Evolutionary conservation across 1,284 basidiomycete species (phyloP).

Genomic region (Pseudozyma flocculosa): DNA sequence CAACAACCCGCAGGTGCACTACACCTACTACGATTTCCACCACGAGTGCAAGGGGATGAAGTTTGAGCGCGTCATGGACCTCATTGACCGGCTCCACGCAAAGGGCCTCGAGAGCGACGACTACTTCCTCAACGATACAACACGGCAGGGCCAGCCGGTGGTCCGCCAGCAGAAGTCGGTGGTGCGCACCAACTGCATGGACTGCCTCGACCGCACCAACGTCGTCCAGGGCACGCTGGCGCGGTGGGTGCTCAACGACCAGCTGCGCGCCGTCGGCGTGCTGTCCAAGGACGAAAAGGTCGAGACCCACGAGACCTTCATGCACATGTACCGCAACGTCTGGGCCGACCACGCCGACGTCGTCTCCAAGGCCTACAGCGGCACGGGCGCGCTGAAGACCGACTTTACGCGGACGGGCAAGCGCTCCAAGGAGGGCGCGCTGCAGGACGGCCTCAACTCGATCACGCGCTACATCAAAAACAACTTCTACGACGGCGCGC

Average conservation of each 20-base stretch:
- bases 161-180: slow-evolving; percentile 58
- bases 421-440: slow-evolving; percentile 72
- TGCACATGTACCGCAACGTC: slow-evolving; percentile 85
- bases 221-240: slow-evolving; percentile 71
- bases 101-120: slow-evolving; percentile 66
- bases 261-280: slow-evolving; percentile 66
- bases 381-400: slow-evolving; percentile 93
- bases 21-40: slow-evolving; percentile 98
- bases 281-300: slow-evolving; percentile 41
- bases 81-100: slow-evolving; percentile 74
- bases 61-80: slow-evolving; percentile 84
- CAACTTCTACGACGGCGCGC: slow-evolving; percentile 92
- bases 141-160: slow-evolving; percentile 13
- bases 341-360: slow-evolving; percentile 97
- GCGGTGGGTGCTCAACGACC: slow-evolving; percentile 64
- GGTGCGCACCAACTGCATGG: slow-evolving; percentile 69
- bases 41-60: slow-evolving; percentile 92
- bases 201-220: slow-evolving; percentile 87
- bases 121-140: slow-evolving; percentile 33
- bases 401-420: slow-evolving; percentile 91
- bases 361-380: slow-evolving; percentile 87
- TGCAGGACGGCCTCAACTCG: slow-evolving; percentile 88
- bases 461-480: slow-evolving; percentile 88
- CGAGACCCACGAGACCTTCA: slow-evolving; percentile 49
- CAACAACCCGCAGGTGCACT: slow-evolving; percentile 71